These are phyloP conservation scores for Kalanchoe fedtschenkoi DNA, from an alignment of 164 flowering plant species.

Conservation along the genomic window DNA sequence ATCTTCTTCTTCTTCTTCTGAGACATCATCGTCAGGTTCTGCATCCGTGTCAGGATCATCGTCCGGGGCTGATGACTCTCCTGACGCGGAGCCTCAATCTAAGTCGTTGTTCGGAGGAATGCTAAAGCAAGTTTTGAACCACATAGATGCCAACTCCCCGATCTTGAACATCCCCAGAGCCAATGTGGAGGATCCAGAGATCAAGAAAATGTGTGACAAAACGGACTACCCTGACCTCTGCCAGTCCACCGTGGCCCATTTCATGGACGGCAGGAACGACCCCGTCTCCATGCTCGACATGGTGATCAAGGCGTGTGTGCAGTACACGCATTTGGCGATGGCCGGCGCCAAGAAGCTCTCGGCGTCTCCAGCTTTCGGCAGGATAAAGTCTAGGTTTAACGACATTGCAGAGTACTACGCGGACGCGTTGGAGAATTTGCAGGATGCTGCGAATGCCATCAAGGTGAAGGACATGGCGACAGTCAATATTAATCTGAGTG, in stretches of 20 bases:
- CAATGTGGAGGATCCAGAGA: conserved; percentile 2
- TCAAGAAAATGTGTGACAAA: conserved; percentile 15
- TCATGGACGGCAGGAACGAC: conserved; percentile 14
- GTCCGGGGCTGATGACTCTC: not conserved
- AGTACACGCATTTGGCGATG: conserved; percentile 11
- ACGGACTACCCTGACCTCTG: conserved; percentile 30
- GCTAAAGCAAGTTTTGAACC: not conserved
- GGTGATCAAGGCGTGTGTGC: conserved; percentile 14
- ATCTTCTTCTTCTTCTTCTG: not conserved
- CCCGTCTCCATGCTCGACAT: conserved; percentile 13
- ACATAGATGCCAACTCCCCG: not conserved
- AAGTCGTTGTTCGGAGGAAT: not conserved
- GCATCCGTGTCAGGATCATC: not conserved
- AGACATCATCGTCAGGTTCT: not conserved
- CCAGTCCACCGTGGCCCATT: conserved; percentile 13
- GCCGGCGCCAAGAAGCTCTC: conserved; percentile 3
- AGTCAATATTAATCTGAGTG: conserved; percentile 32
- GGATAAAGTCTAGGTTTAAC: not conserved
- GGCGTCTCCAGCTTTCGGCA: not conserved
- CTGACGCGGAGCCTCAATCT: not conserved
- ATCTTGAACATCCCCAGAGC: not conserved
- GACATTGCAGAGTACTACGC: conserved; percentile 23
- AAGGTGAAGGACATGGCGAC: conserved; percentile 17
- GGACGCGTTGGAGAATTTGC: conserved; percentile 18
- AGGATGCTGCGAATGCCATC: conserved; percentile 20